These are phyloP conservation scores for Cercospora citrullina DNA, from an alignment of 2,329 filamentous ascomycete genomes.

Conservation along the genomic window DNA sequence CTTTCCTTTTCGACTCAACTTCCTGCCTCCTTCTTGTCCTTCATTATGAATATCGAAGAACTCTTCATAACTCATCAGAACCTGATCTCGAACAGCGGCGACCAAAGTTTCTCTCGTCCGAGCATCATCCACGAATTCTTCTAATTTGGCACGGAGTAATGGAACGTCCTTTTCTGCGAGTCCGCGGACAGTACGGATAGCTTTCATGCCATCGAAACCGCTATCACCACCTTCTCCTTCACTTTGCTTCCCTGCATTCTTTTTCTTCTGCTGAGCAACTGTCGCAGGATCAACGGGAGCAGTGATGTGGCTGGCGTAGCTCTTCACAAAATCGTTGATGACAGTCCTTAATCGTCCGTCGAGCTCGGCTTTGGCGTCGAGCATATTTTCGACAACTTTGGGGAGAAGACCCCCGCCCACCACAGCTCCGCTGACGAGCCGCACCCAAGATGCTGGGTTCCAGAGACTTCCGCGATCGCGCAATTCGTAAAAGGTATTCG, in stretches of 20 bases:
- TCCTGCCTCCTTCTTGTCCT: slow-evolving; percentile 38
- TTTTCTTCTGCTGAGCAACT: slow-evolving; percentile 25
- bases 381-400: slow-evolving; percentile 69
- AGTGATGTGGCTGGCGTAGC: slow-evolving; percentile 59
- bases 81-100: slow-evolving; percentile 64
- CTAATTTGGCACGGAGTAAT: slow-evolving; percentile 56
- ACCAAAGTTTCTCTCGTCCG: slow-evolving; percentile 66
- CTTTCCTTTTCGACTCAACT: slow-evolving; percentile 56
- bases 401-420: slow-evolving; percentile 55
- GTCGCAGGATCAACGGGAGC: slow-evolving; percentile 41
- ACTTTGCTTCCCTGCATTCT: background rate
- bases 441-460: slow-evolving; percentile 63
- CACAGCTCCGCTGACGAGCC: slow-evolving; percentile 52
- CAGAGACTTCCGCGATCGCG: slow-evolving; percentile 65
- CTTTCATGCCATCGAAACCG: slow-evolving; percentile 36
- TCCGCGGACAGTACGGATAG: slow-evolving; percentile 49
- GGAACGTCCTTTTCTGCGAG: slow-evolving; percentile 60
- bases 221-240: slow-evolving; percentile 2
- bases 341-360: slow-evolving; percentile 62
- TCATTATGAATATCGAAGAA: slow-evolving; percentile 59
- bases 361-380: slow-evolving; percentile 68
- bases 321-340: slow-evolving; percentile 66
- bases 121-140: slow-evolving; percentile 64
- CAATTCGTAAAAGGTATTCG: slow-evolving; percentile 67
- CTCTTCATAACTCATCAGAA: slow-evolving; percentile 63